Evolutionary conservation across 2,329 filamentous ascomycete species (phyloP), one percentile per base, ranked within the genome.

Genomic region (Exophiala bonariae): DNA sequence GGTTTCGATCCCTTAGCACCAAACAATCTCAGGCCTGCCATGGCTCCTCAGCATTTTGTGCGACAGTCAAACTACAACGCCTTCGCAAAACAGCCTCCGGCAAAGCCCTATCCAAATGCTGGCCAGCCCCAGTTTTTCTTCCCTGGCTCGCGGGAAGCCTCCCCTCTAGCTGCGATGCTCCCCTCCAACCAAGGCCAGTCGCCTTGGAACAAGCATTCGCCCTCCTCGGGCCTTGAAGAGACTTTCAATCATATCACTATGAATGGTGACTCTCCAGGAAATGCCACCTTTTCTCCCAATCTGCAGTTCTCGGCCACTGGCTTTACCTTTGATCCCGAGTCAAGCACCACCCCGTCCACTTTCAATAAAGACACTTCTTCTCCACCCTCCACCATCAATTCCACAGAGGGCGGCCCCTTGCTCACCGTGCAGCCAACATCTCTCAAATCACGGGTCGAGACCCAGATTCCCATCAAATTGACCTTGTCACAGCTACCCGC

Each of bases 401-500:
- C 60, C 47, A 28, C 51, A 10, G 59, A 60, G 22, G 55, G 54
- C 5, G 42, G 33, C 28, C 71, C 73, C 17, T 59, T 67, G 41
- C 66, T 88, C 31, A 79, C 77, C 10, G 80, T 88, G 34, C 77
- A 84, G 53, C 81, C 83, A 4, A 87, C 82, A 3, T 85, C 85
- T 4, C 65, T 81, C 47, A 97, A 96, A 68, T 96, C 91, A 13
- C 84, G 93, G 17, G 93, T 97, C 14, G 93, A 99, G 72, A 97
- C 93, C 0, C 93, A 97, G 64, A 96, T 97, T 58, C 88, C 87
- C 7, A 89, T 96, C 58, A 85, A 85, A 60, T 78, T 97, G 67
- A 86, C 84, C 0, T 69, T 97, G 31, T 85, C 83, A 47, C 83
- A 87, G 16, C 73, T 95, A 37, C 90, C 91, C 1, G 72, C 77